Base-by-base conservation (phyloP, 352 stramenopile genomes). In the Phytophthora megakarya region DNA sequence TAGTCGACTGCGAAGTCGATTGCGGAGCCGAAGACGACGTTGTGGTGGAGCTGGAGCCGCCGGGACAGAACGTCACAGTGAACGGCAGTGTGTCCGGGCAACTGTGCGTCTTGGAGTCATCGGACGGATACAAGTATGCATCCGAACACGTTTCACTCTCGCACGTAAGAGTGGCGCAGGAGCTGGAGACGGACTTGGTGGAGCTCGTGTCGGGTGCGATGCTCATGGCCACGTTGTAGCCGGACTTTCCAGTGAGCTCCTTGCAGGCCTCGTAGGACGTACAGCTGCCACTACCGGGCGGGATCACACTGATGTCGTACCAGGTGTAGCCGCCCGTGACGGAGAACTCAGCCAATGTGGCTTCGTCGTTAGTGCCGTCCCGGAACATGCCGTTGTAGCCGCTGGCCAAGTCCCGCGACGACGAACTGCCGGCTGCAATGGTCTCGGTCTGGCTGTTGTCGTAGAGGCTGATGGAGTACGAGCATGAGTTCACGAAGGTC, bases 221-320 rank as follows among this genome's bases (percentile, higher is more conserved):
- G 21, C 39, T 55, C 40, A 90, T 54, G 16, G 78, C 55, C 18
- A 83, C 65, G 48, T 90, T 90, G 75, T 72, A 90, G 40, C 81
- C 81, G 21, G 69, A 73, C 54, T 75, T 75, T 25, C 72, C 61
- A 10, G 81, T 90, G 37, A 76, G 52, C 45, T 70, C 23, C 62
- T 80, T 70, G 58, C 78, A 88, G 8, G 65, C 63, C 3, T 73
- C 64, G 59, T 73, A 76, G 30, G 59, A 79, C 51, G 58, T 65
- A 64, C 78, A 89, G 49, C 65, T 72, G 21, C 65, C 78, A 32
- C 70, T 75, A 65, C 74, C 75, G 1, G 81, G 81, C 42, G 76
- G 75, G 46, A 86, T 82, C 46, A 69, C 75, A 48, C 72, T 81
- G 69, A 86, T 86, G 52, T 83, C 78, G 64, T 83, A 88, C 78